Base-by-base conservation (phyloP, 1,139 yeast species). In the Taphrina wiesneri region DNA sequence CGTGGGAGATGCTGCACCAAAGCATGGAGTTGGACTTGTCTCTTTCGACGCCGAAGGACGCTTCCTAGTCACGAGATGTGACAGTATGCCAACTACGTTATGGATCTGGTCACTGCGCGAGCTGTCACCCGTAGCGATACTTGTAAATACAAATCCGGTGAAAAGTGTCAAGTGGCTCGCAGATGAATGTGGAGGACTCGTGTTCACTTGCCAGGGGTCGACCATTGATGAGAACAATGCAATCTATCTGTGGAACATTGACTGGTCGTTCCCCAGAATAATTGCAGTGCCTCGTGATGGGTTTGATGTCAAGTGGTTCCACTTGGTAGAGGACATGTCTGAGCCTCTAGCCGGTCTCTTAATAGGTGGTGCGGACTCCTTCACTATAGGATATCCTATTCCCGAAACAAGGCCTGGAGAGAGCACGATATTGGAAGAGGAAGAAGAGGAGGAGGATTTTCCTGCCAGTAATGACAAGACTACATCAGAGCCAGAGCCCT, bases 31-130 rank as follows among this genome's bases (percentile, higher is more conserved):
- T 28, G 59, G 67, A n/a, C 43, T 67, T 11, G 23, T 68, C 41
- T 32, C 52, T 23, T 70, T 70, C 57, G 69, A 68, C 25, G 56
- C 53, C 15, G 68, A 70, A 28, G 71, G 72, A 23, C 54, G 66
- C 3, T 49, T 65, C 5, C 67, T 70, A 11, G 71, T 69, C 13
- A 69, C 71, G 9, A 47, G 66, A 36, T 67, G 34, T 26, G 70
- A 69, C 19, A 59, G 39, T 9, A 63, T 59, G 56, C 72, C 72
- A n/a, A 71, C 71, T 5, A 63, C 71, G 4, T 49, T 71, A 17
- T 71, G 72, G 72, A 63, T 71, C 28, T 71, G 73, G 73, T 67
- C 70, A 19, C 41, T 70, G 13, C 51, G 60, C 36, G 52, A 60
- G 21, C 39, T 67, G 46, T 36, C 64, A 4, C 70, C 70, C 7